Evolutionary conservation across 2,329 filamentous ascomycete genomes (phyloP), one percentile per base, ranked within the genome.

Genomic region (Fusarium musae): DNA sequence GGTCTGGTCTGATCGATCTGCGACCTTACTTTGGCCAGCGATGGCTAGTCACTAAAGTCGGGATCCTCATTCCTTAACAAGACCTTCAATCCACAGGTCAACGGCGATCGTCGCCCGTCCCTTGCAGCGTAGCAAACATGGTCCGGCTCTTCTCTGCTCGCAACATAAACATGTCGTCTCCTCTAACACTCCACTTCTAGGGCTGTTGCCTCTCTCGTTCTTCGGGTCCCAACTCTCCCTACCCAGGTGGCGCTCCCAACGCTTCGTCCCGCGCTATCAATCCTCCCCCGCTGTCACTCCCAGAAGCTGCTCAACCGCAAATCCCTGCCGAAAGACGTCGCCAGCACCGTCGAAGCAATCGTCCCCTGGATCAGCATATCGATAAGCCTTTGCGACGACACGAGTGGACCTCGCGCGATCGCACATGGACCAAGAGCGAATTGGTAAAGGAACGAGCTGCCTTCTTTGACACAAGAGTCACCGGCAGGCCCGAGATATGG

Each of bases 381-480:
- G 93, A 94, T 77, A 88, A 89, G 75, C 92, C 92, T 2, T 84
- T 95, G 43, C 88, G 88, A 49, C 86, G 86, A 2, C 92, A 93
- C 75, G 83, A 87, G 61, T 95, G 93, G 93, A 84, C 84, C 17
- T 89, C 91, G 63, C 87, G 87, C 69, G 86, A 87, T 59, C 89
- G 89, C 26, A 82, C 84, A 21, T 97, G 93, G 93, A 95, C 93
- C 2, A 89, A 88, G n/a, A 79, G 83, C 21, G 85, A 92, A 59
- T 85, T 97, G 5, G 89, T 90, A 66, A 87, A 86, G 37, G 93
- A 97, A 83, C 89, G 96, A 54, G 84, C 84, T 54, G 94, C 94
- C 70, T 98, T 97, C 85, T 98, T 97, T 82, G 95, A 98, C 69
- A 98, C 95, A 3, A 87, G 94, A 52, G 93, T 97, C 21, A 93